Evolutionary conservation across 2,329 filamentous ascomycete genomes (phyloP), one percentile per base, ranked within the genome.

Genomic region (Aspergillus pseudotamarii): DNA sequence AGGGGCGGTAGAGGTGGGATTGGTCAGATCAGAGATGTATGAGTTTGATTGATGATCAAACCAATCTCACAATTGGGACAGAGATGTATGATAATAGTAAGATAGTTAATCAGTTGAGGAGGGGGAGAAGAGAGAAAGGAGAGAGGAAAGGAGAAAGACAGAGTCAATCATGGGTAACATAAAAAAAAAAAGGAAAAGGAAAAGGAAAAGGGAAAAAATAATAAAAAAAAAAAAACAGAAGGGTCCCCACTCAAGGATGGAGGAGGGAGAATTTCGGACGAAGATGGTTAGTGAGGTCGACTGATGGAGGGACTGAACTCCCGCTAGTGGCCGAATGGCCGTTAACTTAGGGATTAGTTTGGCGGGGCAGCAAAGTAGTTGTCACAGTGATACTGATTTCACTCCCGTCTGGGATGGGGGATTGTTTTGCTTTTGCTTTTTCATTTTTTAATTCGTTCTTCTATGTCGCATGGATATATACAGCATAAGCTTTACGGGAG

Each of bases 381-480:
- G 64, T 63, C 64, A 63, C 58, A 65, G 64, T 65, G 61, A 65
- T 63, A 48, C 48, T 32, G 6, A 51, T 32, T 51, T 19, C 46
- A 50, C 5, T 48, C 46, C 46, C 46, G 48, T 16, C 48, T n/a
- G 8, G 10, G 23, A 32, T 46, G 30, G 43, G 14, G 11, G 23
- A 45, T 12, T 53, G 28, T 32, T 53, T 53, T 34, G 50, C 50
- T 53, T 53, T 32, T 51, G 30, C 23, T 51, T 28, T 16, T 19
- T 26, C n/a, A 11, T 28, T 16, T 19, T 16, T 30, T 4, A 16
- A 30, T 41, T 41, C 19, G 38, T 41, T n/a, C 16, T 28, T 28
- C 48, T 19, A 16, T 51, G 48, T 16, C 16, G 26, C 14, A 51
- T 23, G 14, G 14, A 28, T 23, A 28, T 23, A 45, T 45, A 45